A percentile compares a stretch with the other conserved stretches of the same genome.
Evolutionary conservation across 371 early-diverging fungal species (phyloP).

Genomic region (Massospora cicadina): DNA sequence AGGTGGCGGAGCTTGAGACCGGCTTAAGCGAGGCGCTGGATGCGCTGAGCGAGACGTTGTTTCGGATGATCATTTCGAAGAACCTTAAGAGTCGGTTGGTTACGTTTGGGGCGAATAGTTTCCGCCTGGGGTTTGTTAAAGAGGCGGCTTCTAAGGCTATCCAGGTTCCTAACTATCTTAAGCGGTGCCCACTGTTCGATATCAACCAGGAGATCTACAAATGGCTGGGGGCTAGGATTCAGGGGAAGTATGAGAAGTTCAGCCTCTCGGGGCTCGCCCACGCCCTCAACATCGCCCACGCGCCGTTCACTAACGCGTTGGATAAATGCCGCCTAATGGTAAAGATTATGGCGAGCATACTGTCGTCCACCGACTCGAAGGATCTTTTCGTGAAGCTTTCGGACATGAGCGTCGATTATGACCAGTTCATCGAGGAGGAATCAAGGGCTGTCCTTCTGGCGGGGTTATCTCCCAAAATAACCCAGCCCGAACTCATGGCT

Average conservation of each 20-base stretch:
- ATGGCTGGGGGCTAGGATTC: background rate
- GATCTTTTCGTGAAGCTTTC: constrained; percentile 47
- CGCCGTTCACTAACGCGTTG: constrained; percentile 21
- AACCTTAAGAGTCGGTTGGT: background rate
- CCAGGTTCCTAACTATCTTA: background rate
- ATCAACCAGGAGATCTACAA: background rate
- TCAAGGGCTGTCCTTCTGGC: constrained; percentile 45
- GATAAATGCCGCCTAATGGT: constrained; percentile 41
- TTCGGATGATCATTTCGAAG: background rate
- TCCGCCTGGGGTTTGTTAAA: background rate
- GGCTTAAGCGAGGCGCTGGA: background rate
- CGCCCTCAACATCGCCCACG: background rate
- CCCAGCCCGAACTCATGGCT: constrained; percentile 40
- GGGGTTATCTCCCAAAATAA: constrained; percentile 36
- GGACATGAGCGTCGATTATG: constrained; percentile 24
- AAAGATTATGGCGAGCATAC: constrained; percentile 30
- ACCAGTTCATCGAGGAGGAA: constrained; percentile 42
- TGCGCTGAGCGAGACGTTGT: background rate
- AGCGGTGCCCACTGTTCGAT: background rate
- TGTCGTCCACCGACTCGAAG: constrained; percentile 23
- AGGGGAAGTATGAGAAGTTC: constrained; percentile 20
- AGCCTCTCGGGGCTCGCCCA: constrained; percentile 29
- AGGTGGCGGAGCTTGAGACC: background rate
- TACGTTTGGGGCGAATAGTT: background rate
- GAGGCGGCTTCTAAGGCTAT: background rate